A percentile compares a stretch with the other conserved stretches of the same genome.
These are phyloP conservation scores for Plasmodium reichenowi DNA, from an alignment of 169 alveolate genomes.

Conservation along the genomic window DNA sequence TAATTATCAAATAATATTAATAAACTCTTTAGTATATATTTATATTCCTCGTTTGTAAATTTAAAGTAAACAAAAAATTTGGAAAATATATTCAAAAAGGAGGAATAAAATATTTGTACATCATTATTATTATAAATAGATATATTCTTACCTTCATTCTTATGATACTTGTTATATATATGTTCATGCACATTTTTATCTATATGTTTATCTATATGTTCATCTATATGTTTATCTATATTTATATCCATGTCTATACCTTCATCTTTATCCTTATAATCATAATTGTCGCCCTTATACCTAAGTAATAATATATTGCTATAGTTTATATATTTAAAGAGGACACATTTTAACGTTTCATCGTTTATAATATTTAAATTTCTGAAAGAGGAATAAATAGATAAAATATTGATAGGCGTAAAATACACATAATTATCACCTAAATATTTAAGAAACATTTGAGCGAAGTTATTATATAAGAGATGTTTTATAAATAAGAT, in stretches of 20 bases:
- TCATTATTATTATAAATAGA: neutral
- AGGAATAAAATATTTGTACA: conserved; percentile 18
- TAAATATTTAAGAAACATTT: conserved; percentile 1
- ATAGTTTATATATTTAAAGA: conserved; percentile 11
- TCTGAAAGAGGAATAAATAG: conserved; percentile 15
- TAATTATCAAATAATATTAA: conserved; percentile 36
- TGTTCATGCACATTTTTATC: too few species aligned
- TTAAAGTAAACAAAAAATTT: conserved; percentile 36
- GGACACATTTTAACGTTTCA: neutral
- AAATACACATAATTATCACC: conserved; percentile 8
- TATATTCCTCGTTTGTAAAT: conserved; percentile 16
- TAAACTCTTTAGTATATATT: conserved; percentile 23
- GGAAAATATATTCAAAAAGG: conserved; percentile 39
- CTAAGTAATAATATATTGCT: neutral
- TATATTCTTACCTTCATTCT: neutral
- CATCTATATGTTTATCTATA: too few species aligned
- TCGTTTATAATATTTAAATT: conserved; percentile 26
- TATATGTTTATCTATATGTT: neutral
- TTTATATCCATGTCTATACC: too few species aligned
- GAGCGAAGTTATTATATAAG: conserved; percentile 13
- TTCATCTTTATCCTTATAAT: neutral
- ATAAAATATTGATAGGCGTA: conserved; percentile 10
- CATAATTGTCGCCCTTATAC: neutral
- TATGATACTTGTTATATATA: neutral
- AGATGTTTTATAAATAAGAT: neutral